Base-by-base conservation (phyloP, 768 basidiomycete genomes). In the Macrolepiota dolichaula region DNA sequence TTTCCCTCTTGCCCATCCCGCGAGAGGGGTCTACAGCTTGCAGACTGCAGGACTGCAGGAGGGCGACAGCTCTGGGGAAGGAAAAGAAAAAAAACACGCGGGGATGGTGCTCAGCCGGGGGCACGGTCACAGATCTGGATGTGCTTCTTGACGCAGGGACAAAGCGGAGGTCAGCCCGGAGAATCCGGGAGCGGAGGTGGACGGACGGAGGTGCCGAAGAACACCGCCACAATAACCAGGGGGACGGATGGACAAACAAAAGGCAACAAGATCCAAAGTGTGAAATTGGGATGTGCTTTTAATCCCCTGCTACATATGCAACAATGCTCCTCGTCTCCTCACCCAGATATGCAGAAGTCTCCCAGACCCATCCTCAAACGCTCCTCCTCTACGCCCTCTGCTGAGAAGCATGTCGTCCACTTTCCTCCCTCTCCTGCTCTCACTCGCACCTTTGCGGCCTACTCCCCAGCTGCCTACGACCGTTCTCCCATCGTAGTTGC, bases 401-500 rank as follows among this genome's bases (percentile, higher is more conserved):
- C 72, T 59, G 58, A 46, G 68, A 59, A 64, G 52, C 66, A 75
- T 61, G 76, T 66, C 2, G 81, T 82, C 59, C 81, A 81, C 72
- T 82, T 85, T 65, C 81, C 83, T 27, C 81, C 83, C 19, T 81
- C 82, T 38, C 78, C 83, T 27, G 71, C 78, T 17, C 77, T 85
- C 65, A 81, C 82, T 11, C 73, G 77, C 57, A 81, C 78, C 24
- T 82, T 78, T 63, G 65, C 77, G 55, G 81, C 77, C 57, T 77
- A 89, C 73, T 85, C 83, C 64, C 73, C 87, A 29, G 69, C 84
- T 4, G 74, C 81, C 7, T 94, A 94, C 74, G 91, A 94, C 77
- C 88, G 92, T 61, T 84, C 88, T 3, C 91, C 91, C 62, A 89
- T 94, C 69, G 76, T 85, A 68, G 88, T 91, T 65, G 69, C 82